These are phyloP conservation scores for Kondoa malvinella DNA, from an alignment of 768 basidiomycete species.

Conservation along the genomic window DNA sequence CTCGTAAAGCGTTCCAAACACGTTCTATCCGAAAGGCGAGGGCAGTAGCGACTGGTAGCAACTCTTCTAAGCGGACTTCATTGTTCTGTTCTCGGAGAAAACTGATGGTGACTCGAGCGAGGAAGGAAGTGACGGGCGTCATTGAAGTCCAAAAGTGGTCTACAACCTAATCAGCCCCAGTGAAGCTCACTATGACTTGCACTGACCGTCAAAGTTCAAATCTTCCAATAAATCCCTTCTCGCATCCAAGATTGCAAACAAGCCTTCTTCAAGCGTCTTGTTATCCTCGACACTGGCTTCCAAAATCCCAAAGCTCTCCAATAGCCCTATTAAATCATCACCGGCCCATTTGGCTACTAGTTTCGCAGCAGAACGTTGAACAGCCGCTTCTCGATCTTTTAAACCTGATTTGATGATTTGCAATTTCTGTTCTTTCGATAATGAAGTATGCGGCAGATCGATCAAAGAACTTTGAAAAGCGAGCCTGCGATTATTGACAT, in stretches of 20 bases:
- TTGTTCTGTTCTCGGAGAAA: constrained; percentile 43
- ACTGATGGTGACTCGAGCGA: constrained; percentile 66
- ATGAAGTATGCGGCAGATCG: constrained; percentile 43
- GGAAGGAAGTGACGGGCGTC: constrained; percentile 58
- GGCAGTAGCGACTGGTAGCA: constrained; percentile 66
- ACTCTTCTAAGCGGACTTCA: constrained; percentile 43
- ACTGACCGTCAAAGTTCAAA: constrained; percentile 53
- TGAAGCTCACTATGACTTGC: not conserved
- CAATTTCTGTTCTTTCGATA: constrained; percentile 59
- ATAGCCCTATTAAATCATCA: constrained; percentile 32
- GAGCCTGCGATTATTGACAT: constrained; percentile 53
- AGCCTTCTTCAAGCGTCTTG: constrained; percentile 51
- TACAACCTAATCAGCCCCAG: constrained; percentile 27
- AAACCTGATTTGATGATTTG: constrained; percentile 63
- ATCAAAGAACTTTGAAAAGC: constrained; percentile 51
- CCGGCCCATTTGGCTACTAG: constrained; percentile 59
- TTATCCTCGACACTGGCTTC: constrained; percentile 28
- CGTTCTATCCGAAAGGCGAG: constrained; percentile 60
- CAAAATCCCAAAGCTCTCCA: constrained; percentile 30
- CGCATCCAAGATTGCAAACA: constrained; percentile 53
- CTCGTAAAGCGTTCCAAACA: constrained; percentile 46
- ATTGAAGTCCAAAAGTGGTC: constrained; percentile 55
- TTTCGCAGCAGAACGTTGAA: constrained; percentile 52
- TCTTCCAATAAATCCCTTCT: constrained; percentile 49
- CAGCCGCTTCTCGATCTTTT: constrained; percentile 61